Percentiles rank a stretch among this genome's conserved stretches.
phyloP scores from a whole-genome alignment of 2,329 filamentous ascomycete species.

The Exophiala phaeomuriformis region DNA sequence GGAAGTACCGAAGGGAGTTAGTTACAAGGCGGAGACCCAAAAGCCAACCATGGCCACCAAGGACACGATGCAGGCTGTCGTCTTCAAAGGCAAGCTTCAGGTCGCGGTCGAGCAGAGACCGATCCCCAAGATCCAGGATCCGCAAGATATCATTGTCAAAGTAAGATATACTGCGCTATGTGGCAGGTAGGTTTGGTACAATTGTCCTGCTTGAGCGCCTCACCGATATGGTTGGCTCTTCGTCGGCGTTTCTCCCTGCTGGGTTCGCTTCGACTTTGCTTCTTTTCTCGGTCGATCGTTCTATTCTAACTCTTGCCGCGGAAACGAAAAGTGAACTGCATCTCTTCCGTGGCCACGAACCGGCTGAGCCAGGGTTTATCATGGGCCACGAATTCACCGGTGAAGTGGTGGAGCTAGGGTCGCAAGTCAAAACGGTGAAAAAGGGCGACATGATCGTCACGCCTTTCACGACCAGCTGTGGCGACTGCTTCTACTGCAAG shows the following conservation, averaged over 20 bases:
- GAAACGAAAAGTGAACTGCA: constrained; percentile 62
- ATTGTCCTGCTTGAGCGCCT: too few relatives aligned
- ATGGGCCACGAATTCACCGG: constrained; percentile 83
- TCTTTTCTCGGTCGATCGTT: too few relatives aligned
- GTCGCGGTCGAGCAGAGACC: constrained; percentile 72
- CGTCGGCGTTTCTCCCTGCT: too few relatives aligned
- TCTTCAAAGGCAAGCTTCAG: constrained; percentile 72
- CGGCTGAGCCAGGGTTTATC: constrained; percentile 56
- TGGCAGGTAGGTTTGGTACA: constrained; percentile 58
- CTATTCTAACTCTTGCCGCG: too few relatives aligned
- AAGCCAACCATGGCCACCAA: constrained; percentile 29
- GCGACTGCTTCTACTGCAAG: constrained; percentile 77
- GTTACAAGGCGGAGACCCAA: too few relatives aligned
- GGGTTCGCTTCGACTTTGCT: too few relatives aligned
- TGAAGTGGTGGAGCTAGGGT: constrained; percentile 59
- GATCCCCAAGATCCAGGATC: constrained; percentile 63
- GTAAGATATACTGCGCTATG: constrained; percentile 78
- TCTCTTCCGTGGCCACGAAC: constrained; percentile 74
- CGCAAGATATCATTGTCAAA: constrained; percentile 72
- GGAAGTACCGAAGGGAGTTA: too few relatives aligned
- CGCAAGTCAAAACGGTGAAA: constrained; percentile 59
- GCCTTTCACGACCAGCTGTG: constrained; percentile 75
- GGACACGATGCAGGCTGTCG: constrained; percentile 73
- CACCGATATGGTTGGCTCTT: too few relatives aligned
- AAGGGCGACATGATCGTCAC: constrained; percentile 72